Base-by-base conservation (phyloP, 176 grass and related monocot species). In the Neostapfia colusana region DNA sequence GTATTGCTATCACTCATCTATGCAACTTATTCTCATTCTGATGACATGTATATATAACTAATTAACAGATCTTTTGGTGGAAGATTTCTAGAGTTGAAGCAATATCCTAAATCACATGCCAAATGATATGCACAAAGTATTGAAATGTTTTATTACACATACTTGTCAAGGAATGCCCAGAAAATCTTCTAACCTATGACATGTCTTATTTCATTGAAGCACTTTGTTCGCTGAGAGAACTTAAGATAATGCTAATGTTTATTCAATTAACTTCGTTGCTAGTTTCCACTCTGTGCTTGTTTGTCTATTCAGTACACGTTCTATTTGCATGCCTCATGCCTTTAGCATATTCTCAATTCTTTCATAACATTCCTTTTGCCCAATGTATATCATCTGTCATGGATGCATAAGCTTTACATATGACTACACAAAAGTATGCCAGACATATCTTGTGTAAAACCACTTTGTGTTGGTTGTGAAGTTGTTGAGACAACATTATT, bases 91-190 rank as follows among this genome's bases (percentile, higher is more conserved):
- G 65, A 53, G 26, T 76, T 49, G n/a, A 63, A 51, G 54, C 14
- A 43, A n/a, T 81, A 57, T 56, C 25, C 23, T 45, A 21, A 61
- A 64, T 73, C 28, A 51, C 20, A 39, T 77, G 34, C 50, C 45
- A 69, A 61, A 76, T 76, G 56, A 36, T 49, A 63, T 17, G 91
- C 79, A 68, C 85, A 43, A 90, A 85, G 88, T 84, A 67, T 50
- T 31, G 37, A 23, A 37, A 6, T 74, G 9, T 9, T 70, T 48
- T 42, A 79, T 51, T 63, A 20, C 43, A 5, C 59, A 57, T 45
- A 21, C 71, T 81, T 85, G n/a, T 64, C 27, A 73, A 15, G 61
- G 15, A 69, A 69, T 68, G 16, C 44, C 38, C 27, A 16, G 5
- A 73, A 39, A 59, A 24, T 25, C 12, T 12, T 34, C 28, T 79